Evolutionary conservation across 2,329 filamentous ascomycete genomes (phyloP).

Genomic region (Annulohypoxylon truncatum): DNA sequence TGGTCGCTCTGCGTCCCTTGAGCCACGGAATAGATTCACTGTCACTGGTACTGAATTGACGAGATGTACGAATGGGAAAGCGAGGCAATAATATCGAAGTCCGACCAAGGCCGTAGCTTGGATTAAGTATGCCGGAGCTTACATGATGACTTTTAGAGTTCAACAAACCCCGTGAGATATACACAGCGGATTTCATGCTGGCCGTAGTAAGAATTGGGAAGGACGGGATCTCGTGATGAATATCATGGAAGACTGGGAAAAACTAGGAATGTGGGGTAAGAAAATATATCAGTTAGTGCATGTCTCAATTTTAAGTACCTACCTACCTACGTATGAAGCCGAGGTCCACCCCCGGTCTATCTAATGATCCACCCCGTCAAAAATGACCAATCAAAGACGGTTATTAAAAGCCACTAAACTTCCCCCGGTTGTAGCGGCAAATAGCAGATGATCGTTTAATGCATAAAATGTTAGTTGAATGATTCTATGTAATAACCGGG

Average conservation of each 20-base stretch:
- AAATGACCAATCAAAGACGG: not conserved
- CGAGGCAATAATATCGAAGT: not conserved
- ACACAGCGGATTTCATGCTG: not conserved
- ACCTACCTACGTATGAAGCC: no score
- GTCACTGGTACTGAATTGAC: not conserved
- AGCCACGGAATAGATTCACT: not conserved
- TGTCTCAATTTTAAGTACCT: not conserved
- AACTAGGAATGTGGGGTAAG: not conserved
- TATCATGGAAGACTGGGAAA: not conserved
- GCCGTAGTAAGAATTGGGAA: not conserved
- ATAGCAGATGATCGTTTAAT: not conserved
- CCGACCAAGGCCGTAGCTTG: conserved; percentile 9
- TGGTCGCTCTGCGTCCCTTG: not conserved
- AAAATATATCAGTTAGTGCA: not conserved
- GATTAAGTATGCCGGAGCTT: not conserved
- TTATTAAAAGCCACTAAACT: not conserved
- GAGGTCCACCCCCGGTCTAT: not conserved
- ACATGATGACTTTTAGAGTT: conserved; percentile 1
- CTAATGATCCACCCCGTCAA: not conserved
- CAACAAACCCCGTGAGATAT: conserved; percentile 11
- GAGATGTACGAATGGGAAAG: not conserved
- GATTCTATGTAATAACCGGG: no score
- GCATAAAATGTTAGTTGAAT: not conserved
- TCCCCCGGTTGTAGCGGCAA: not conserved
- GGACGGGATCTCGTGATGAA: not conserved